Evolutionary conservation across 2,329 filamentous ascomycete genomes (phyloP).

Genomic region (Pyrenophora seminiperda): DNA sequence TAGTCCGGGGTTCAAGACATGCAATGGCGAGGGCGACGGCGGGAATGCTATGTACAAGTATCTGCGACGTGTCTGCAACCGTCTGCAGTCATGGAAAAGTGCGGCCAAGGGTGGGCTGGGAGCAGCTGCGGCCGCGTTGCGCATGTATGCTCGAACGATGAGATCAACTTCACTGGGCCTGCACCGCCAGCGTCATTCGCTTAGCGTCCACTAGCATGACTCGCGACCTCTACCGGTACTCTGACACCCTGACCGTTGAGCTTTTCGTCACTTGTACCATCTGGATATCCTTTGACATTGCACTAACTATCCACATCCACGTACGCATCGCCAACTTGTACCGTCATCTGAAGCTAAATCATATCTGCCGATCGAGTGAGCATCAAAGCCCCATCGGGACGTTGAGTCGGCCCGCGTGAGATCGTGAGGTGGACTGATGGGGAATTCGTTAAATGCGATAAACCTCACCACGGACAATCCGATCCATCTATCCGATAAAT

Average conservation of each 20-base stretch:
- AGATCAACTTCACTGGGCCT: constrained; percentile 17
- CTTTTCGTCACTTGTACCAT: constrained; percentile 4
- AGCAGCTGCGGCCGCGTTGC: constrained; percentile 7
- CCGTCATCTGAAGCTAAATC: neutral
- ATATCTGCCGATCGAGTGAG: neutral
- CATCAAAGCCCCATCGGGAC: neutral
- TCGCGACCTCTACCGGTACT: constrained; percentile 8
- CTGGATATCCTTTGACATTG: neutral
- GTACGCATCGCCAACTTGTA: neutral
- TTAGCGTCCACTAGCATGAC: constrained; percentile 18
- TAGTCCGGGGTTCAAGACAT: neutral
- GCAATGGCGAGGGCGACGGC: neutral
- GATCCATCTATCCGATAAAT: neutral
- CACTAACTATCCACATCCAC: neutral
- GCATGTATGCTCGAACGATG: constrained; percentile 19
- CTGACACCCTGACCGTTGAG: too few species aligned
- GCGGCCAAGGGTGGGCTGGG: neutral
- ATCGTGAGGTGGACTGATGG: constrained; percentile 15
- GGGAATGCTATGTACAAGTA: neutral
- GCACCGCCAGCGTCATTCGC: constrained; percentile 16
- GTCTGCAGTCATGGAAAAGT: neutral
- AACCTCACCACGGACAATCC: constrained; percentile 1
- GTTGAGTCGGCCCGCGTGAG: constrained; percentile 4
- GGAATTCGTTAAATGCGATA: constrained; percentile 8
- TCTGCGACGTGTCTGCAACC: constrained; percentile 4